These are phyloP conservation scores for Musa itinerans DNA, from an alignment of 176 grass and related monocot species.

Conservation along the genomic window DNA sequence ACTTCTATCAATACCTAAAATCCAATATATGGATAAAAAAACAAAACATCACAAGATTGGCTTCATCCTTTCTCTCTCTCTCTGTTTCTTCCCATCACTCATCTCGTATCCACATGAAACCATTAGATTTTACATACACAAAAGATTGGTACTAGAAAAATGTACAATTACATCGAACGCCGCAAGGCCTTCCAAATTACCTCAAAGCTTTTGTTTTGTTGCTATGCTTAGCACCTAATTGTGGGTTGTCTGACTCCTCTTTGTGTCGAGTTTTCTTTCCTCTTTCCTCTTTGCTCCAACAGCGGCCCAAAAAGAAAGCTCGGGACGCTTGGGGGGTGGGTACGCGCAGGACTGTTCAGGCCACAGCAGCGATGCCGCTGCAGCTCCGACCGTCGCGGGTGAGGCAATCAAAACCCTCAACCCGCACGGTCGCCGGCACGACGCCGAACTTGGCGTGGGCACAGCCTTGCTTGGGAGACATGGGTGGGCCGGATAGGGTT, in stretches of 20 bases:
- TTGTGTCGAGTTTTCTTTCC: not conserved
- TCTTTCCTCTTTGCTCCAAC: not conserved
- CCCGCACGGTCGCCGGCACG: conserved; percentile 57
- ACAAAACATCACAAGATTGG: not conserved
- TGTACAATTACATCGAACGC: not conserved
- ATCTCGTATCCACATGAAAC: not conserved
- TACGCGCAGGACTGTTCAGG: conserved; percentile 20
- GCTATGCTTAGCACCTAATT: not conserved
- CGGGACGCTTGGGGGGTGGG: not conserved
- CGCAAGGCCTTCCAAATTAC: not conserved
- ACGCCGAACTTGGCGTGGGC: conserved; percentile 25
- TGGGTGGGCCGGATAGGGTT: conserved; percentile 2
- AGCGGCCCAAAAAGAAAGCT: not conserved
- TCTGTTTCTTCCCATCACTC: not conserved
- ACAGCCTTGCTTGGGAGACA: not conserved
- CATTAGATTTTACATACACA: not conserved
- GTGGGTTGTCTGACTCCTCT: not conserved
- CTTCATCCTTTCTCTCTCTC: not conserved
- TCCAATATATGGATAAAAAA: not conserved
- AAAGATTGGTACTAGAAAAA: not conserved
- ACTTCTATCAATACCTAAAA: not conserved
- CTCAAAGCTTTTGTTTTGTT: not conserved
- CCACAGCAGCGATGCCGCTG: conserved; percentile 66
- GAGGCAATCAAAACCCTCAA: conserved; percentile 99
- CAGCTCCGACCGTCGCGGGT: conserved; percentile 31